phyloP scores from a whole-genome alignment of 768 basidiomycete genomes.

The Pleurotus djamor region DNA sequence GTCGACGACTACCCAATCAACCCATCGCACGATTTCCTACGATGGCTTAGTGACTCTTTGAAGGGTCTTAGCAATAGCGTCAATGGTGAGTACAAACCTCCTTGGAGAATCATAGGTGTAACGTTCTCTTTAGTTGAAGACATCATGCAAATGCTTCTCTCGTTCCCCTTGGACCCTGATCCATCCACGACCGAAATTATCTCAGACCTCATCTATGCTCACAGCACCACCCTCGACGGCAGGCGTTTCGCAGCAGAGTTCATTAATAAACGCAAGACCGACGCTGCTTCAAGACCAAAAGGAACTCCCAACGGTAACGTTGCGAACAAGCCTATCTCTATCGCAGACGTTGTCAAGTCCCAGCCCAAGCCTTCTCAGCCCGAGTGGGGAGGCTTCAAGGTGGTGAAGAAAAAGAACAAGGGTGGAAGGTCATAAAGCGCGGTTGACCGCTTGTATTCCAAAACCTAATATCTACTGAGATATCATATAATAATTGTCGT shows the following conservation, averaged over 20 bases:
- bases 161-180: conserved; percentile 91
- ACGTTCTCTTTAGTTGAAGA: conserved; percentile 72
- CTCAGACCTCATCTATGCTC: conserved; percentile 91
- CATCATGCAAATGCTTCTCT: conserved; percentile 91
- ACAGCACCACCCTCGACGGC: conserved; percentile 93
- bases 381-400: conserved; percentile 89
- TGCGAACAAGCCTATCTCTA: conserved; percentile 60
- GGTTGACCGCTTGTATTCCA: not conserved
- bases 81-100: conserved; percentile 48
- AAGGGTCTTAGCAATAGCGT: conserved; percentile 74
- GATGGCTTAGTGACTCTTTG: conserved; percentile 85
- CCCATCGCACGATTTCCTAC: conserved; percentile 88
- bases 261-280: conserved; percentile 80
- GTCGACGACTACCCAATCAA: conserved; percentile 62
- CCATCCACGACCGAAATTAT: conserved; percentile 86
- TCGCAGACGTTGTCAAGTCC: conserved; percentile 89
- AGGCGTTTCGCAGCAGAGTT: conserved; percentile 94
- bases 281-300: conserved; percentile 59
- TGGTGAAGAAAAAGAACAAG: conserved; percentile 96
- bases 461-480: not conserved
- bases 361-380: conserved; percentile 73
- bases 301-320: conserved; percentile 28
- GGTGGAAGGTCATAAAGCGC: conserved; percentile 49
- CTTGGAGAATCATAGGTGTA: too few species aligned
- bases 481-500: not conserved